Conservation (phyloP, 129 eudicot species). For the Dittrichia graveolens region DNA sequence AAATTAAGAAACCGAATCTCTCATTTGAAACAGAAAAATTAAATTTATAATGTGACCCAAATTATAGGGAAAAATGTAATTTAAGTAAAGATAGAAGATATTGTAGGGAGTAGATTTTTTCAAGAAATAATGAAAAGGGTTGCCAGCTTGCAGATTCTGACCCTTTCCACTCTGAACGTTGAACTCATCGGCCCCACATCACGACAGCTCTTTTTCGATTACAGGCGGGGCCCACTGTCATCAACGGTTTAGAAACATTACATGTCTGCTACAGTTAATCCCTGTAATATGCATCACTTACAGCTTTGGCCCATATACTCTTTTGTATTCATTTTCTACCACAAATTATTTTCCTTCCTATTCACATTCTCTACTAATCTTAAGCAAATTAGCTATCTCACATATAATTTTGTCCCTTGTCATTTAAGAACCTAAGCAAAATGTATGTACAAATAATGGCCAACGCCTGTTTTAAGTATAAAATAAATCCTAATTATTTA, state of each 20-base stretch:
- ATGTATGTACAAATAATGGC: too few relatives aligned
- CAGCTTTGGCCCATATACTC: conserved; percentile 5
- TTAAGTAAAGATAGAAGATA: too few relatives aligned
- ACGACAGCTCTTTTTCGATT: conserved; percentile 35
- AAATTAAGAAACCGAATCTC: too few relatives aligned
- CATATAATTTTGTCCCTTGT: background rate
- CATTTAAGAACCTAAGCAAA: too few relatives aligned
- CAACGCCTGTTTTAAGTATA: too few relatives aligned
- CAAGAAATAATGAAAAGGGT: background rate
- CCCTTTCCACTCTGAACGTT: conserved; percentile 27
- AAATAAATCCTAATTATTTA: too few relatives aligned
- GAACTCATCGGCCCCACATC: conserved; percentile 24
- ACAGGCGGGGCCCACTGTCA: background rate
- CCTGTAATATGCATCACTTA: background rate
- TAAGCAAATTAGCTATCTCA: background rate
- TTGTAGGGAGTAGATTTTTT: too few relatives aligned
- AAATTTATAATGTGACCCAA: too few relatives aligned
- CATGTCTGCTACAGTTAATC: background rate
- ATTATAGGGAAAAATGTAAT: too few relatives aligned
- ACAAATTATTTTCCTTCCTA: background rate
- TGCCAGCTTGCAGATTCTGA: conserved; percentile 33
- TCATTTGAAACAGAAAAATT: too few relatives aligned
- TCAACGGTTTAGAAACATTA: conserved; percentile 24
- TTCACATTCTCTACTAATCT: background rate
- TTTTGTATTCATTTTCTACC: background rate